Conservation (phyloP, 164 flowering plant species). For the Macadamia integrifolia region DNA sequence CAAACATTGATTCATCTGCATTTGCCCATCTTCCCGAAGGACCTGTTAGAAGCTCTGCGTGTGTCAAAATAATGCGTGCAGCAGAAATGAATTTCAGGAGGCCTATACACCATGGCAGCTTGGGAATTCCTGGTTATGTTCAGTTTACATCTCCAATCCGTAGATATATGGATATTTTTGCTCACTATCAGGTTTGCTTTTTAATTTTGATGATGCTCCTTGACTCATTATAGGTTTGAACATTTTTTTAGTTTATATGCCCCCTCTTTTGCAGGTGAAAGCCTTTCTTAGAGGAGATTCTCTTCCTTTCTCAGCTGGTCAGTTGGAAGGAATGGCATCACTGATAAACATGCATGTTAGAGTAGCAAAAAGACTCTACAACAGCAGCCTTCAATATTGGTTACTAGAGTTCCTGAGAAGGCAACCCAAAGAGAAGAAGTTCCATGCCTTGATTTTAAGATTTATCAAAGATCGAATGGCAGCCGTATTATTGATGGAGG, state of each 20-base stretch:
- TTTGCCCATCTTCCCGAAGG: conserved; percentile 96
- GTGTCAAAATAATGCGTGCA: conserved; percentile 77
- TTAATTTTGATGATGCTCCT: neutral
- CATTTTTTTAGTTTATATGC: neutral
- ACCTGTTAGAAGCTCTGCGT: conserved; percentile 76
- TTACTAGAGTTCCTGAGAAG: conserved; percentile 69
- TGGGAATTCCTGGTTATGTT: conserved; percentile 95
- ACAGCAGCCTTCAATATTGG: conserved; percentile 84
- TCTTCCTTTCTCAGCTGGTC: conserved; percentile 74
- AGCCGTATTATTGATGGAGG: conserved; percentile 72
- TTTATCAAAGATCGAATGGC: conserved; percentile 85
- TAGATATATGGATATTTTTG: conserved; percentile 91
- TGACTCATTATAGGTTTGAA: too few relatives aligned
- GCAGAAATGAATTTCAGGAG: conserved; percentile 89
- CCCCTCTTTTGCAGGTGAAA: conserved; percentile 49
- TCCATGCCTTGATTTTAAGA: conserved; percentile 70
- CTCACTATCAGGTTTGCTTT: conserved; percentile 72
- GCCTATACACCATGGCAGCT: conserved; percentile 73
- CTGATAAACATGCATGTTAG: conserved; percentile 47
- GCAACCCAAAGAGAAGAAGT: conserved; percentile 66
- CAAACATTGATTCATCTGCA: conserved; percentile 59
- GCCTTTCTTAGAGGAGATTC: conserved; percentile 77
- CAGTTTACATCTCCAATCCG: conserved; percentile 98
- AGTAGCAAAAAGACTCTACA: conserved; percentile 49
- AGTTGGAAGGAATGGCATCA: conserved; percentile 81